These are phyloP conservation scores for Phytophthora constricta DNA, from an alignment of 352 stramenopile species.

Conservation along the genomic window DNA sequence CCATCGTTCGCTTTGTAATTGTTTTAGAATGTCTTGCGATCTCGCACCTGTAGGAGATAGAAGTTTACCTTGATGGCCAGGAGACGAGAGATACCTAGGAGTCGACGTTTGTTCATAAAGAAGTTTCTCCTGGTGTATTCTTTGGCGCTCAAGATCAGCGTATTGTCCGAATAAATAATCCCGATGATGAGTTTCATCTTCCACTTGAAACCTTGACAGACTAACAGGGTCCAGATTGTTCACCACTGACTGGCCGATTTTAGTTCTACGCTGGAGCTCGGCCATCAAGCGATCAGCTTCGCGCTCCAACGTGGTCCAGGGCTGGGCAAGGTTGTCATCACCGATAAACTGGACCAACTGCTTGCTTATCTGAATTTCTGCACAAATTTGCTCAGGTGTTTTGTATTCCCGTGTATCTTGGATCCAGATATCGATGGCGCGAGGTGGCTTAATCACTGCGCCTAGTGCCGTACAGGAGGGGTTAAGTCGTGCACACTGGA, in stretches of 20 bases:
- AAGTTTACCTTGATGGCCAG: background rate
- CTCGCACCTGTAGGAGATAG: no score
- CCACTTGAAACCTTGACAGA: background rate
- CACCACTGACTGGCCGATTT: background rate
- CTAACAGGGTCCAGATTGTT: background rate
- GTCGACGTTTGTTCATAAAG: constrained; percentile 15
- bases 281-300: constrained; percentile 8
- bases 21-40: constrained; percentile 8
- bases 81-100: background rate
- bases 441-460: constrained; percentile 4
- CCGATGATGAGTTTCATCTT: background rate
- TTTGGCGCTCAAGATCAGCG: constrained; percentile 16
- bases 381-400: constrained; percentile 45
- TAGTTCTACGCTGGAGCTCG: background rate
- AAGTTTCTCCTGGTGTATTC: constrained; percentile 13
- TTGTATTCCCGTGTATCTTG: constrained; percentile 31
- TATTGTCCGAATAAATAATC: constrained; percentile 1
- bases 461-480: background rate
- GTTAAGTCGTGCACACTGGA: no score
- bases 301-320: constrained; percentile 19
- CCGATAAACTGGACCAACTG: constrained; percentile 24
- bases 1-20: background rate
- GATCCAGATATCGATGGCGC: constrained; percentile 33
- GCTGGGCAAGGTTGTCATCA: constrained; percentile 4
- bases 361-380: constrained; percentile 38